Base-by-base conservation (phyloP, 768 basidiomycete genomes). In the Mycena albidolilacea region DNA sequence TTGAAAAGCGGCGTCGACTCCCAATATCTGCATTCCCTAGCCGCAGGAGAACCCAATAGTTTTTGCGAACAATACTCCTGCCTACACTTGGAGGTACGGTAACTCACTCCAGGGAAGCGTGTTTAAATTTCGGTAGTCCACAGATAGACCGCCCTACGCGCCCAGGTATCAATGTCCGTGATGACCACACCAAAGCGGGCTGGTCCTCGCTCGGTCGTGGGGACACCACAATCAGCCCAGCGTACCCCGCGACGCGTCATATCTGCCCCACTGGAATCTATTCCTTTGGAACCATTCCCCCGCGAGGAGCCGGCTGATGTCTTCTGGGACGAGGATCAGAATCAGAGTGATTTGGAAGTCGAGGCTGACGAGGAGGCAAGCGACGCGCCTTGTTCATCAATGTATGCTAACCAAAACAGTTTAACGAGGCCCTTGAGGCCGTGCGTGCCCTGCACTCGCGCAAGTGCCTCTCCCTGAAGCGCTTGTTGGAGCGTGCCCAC, bases 401-500 rank as follows among this genome's bases (percentile, higher is more conserved):
- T 75, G 23, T 65, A 14, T 59, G 46, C 70, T 64, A 12, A 64
- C 70, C 7, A 50, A 6, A 70, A 30, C 54, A 75, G 78, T 71
- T 70, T 59, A 70, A 71, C 54, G 19, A 64, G 1, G 84, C 87
- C 3, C 81, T 88, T 19, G 78, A 84, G 15, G 74, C 77, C 44
- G 79, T 89, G 21, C 80, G 85, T 17, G 75, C 80, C 7, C 79
- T 88, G 73, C 88, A 90, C 75, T 82, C 85, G 0, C 82, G 83
- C 30, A 93, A 93, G 76, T 87, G 95, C 15, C 86, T 90, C 17
- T 90, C 91, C 69, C 93, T 94, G 82, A 95, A 92, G 78, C 89
- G 95, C 1, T 86, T 96, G 1, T 87, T 96, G 14, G 95, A 96
- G 75, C 92, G 92, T 50, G 88, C 94, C 0, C 95, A 96, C 76